Percentiles rank a stretch among this genome's conserved stretches.
These are phyloP conservation scores for Epicoccum sorghinum DNA, from an alignment of 2,329 filamentous ascomycete genomes.

Conservation along the genomic window DNA sequence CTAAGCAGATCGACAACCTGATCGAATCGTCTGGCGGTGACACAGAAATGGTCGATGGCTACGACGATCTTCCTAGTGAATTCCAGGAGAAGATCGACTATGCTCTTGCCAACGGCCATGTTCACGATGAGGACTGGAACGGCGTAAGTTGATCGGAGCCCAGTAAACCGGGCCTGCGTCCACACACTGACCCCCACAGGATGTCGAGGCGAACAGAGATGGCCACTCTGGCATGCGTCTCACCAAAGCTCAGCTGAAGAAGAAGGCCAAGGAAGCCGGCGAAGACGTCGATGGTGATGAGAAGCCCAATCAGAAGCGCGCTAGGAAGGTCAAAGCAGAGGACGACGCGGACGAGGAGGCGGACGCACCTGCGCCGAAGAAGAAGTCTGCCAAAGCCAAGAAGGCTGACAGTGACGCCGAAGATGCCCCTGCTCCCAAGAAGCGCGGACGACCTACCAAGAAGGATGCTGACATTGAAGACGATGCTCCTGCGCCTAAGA, in stretches of 20 bases:
- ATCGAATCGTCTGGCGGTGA: slow-evolving; percentile 64
- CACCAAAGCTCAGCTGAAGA: slow-evolving; percentile 37
- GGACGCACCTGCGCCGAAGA: slow-evolving; percentile 32
- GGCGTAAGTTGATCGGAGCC: slow-evolving; percentile 66
- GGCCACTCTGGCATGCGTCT: slow-evolving; percentile 69
- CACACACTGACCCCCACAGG: slow-evolving; percentile 56
- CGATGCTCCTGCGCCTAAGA: slow-evolving; percentile 31
- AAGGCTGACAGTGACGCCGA: slow-evolving; percentile 35
- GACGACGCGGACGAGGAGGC: slow-evolving; percentile 38
- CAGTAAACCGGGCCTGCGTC: not conserved
- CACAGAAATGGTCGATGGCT: slow-evolving; percentile 76
- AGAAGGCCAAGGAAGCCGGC: slow-evolving; percentile 36
- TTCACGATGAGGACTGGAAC: slow-evolving; percentile 86
- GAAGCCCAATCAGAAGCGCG: slow-evolving; percentile 52
- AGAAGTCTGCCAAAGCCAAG: slow-evolving; percentile 23
- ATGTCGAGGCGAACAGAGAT: slow-evolving; percentile 73
- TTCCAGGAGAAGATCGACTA: slow-evolving; percentile 74
- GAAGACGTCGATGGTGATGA: slow-evolving; percentile 36
- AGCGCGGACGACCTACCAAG: slow-evolving; percentile 30
- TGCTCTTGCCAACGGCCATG: slow-evolving; percentile 77
- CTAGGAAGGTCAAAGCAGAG: slow-evolving; percentile 39
- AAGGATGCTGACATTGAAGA: slow-evolving; percentile 32
- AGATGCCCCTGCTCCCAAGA: slow-evolving; percentile 39
- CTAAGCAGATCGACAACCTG: slow-evolving; percentile 71
- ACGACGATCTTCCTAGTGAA: slow-evolving; percentile 74